Conservation (phyloP, 148 eudicot genomes). For the Hydrangea macrophylla region DNA sequence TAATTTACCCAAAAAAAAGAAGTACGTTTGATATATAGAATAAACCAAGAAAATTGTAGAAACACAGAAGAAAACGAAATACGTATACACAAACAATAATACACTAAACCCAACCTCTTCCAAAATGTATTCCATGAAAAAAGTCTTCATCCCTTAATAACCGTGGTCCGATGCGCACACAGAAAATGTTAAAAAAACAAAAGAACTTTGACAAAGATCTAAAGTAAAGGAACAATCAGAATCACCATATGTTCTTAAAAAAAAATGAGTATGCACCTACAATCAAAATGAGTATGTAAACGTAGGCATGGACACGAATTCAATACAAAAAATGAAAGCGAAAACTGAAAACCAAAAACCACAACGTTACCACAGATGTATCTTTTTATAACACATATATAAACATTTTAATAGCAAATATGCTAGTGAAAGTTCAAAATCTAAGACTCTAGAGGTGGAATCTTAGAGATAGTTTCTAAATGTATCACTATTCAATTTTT, state of each 20-base stretch:
- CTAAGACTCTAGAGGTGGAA: neutral
- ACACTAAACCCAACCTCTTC: neutral
- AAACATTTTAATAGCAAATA: too few species aligned
- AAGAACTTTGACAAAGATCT: neutral
- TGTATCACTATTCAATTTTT: neutral
- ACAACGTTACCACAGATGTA: neutral
- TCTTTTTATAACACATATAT: too few species aligned
- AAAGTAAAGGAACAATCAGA: neutral
- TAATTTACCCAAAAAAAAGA: too few species aligned
- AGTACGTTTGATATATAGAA: too few species aligned
- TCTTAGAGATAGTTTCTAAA: neutral
- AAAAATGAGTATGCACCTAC: neutral
- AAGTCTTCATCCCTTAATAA: neutral
- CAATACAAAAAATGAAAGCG: too few species aligned
- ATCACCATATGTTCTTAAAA: neutral
- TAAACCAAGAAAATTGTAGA: slow-evolving; percentile 11
- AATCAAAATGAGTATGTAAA: neutral
- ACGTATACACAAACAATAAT: neutral
- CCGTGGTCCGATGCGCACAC: neutral
- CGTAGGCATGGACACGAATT: neutral
- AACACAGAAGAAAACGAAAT: slow-evolving; percentile 15
- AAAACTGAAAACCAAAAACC: neutral
- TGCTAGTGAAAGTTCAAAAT: neutral
- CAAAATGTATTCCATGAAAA: neutral
- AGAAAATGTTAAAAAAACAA: neutral